Evolutionary conservation across 305 asterid species (phyloP), one percentile per base, ranked within the genome.

Genomic region (Lippia alba): DNA sequence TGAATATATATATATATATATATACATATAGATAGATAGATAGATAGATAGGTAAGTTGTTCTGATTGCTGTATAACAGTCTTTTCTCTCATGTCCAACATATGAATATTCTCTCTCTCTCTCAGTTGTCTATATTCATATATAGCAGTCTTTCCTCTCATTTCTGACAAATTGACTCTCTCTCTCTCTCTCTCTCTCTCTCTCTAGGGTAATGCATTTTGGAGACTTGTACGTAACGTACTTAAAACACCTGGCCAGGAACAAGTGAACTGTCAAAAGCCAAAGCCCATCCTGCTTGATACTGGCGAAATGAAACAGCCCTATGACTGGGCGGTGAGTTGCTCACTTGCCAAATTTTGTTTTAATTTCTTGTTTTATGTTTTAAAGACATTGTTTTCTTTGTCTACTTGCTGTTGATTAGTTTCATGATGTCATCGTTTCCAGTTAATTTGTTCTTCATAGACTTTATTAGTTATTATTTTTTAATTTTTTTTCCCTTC

Each of bases 301-400:
- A 95, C 96, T 58, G 98, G 99, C 54, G 99, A 95, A 85, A 95
- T 95, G 99, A 90, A 85, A 82, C 12, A 39, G 66, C 99, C 99
- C 41, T 95, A 95, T 78, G 97, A 95, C 69, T 95, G 99, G 99
- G 96, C 98, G 76, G 99, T 95, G 39, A 89, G 96, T 86, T 75
- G 33, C 82, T 70, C 64, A 70, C 73, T 44, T 81, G 32, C 75
- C 12, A 44, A 55, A 34, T 34, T 34, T 8, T 36, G 41, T 36
- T 36, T 24, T 24, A n/a, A 33, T 50, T 48, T 48, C 49, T 69
- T 67, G 57, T 39, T 67, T 63, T 57, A 15, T 49, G 45, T 50
- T 55, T 6, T 57, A 45, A 54, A 34, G 70, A 51, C 50, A 39
- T 58, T 65, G 24, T 39, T 24, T 39, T 62, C 57, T 74, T 76